Percentiles rank a stretch among this genome's conserved stretches.
These are phyloP conservation scores for Mentha longifolia DNA, from an alignment of 257 asterid species.

Conservation along the genomic window DNA sequence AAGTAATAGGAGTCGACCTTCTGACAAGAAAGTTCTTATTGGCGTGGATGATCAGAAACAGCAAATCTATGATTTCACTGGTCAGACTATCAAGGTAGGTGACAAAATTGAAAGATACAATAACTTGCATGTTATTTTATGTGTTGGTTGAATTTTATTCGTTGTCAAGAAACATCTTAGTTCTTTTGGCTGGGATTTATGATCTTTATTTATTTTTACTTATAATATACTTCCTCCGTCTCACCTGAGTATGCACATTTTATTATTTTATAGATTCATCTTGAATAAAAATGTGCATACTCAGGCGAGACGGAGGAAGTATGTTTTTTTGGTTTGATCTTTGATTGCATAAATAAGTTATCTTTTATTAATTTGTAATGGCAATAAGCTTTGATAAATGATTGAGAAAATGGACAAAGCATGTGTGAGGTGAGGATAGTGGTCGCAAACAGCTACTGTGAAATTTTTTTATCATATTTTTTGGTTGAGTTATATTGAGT, in stretches of 20 bases:
- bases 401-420: slow-evolving; percentile 1
- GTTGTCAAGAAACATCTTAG: neutral
- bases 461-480: neutral
- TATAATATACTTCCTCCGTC: too few relatives aligned
- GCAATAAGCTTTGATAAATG: neutral
- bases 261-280: too few relatives aligned
- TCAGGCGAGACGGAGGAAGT: too few relatives aligned
- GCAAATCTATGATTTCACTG: slow-evolving; percentile 33
- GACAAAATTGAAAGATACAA: slow-evolving; percentile 24
- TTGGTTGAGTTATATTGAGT: neutral
- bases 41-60: slow-evolving; percentile 40
- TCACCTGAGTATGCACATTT: too few relatives aligned
- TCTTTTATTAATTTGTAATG: neutral
- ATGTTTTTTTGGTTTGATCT: neutral
- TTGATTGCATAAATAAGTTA: slow-evolving; percentile 5
- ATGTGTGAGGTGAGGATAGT: neutral
- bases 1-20: slow-evolving; percentile 32
- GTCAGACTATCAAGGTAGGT: slow-evolving; percentile 55
- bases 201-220: neutral
- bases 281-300: too few relatives aligned
- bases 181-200: neutral
- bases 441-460: neutral
- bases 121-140: slow-evolving; percentile 29
- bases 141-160: slow-evolving; percentile 2
- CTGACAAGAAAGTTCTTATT: slow-evolving; percentile 38